Percentiles rank a stretch among this genome's conserved stretches.
phyloP scores from a whole-genome alignment of 208 protist species.

The Lotmaria passim region DNA sequence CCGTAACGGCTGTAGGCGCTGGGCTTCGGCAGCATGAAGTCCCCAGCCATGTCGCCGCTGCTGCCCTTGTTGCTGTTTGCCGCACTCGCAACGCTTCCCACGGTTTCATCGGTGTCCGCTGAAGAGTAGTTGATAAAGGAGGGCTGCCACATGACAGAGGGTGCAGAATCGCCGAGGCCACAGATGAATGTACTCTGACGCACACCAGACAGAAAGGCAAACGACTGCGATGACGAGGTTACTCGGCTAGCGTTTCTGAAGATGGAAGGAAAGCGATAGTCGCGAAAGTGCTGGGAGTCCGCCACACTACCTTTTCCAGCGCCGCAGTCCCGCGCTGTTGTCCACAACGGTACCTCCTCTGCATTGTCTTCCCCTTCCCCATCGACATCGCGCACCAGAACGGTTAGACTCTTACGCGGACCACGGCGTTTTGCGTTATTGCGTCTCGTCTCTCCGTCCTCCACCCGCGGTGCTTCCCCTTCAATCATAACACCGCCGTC shows the following conservation, averaged over 20 bases:
- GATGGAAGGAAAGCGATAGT: constrained; percentile 4
- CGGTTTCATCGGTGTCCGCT: not conserved
- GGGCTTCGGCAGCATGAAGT: not conserved
- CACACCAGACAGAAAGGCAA: not conserved
- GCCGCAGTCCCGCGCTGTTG: not conserved
- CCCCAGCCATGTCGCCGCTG: not conserved
- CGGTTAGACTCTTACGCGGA: not conserved
- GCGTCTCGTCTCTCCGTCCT: not conserved
- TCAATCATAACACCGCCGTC: not conserved
- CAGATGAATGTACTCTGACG: not conserved
- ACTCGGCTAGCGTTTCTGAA: not conserved
- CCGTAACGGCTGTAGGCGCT: not conserved
- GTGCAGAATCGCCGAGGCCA: not conserved
- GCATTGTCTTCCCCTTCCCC: not conserved
- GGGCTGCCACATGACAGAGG: constrained; percentile 5
- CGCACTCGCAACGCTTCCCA: not conserved
- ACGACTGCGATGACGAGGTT: not conserved
- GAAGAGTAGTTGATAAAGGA: not conserved
- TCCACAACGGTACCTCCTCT: too few species aligned
- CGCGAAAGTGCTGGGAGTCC: not conserved
- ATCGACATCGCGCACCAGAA: not conserved
- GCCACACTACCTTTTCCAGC: not conserved
- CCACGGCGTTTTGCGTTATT: not conserved
- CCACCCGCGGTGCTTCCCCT: not conserved
- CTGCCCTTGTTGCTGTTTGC: not conserved